These are phyloP conservation scores for Ganoderma multipileum DNA, from an alignment of 1,284 basidiomycete species.

Conservation along the genomic window DNA sequence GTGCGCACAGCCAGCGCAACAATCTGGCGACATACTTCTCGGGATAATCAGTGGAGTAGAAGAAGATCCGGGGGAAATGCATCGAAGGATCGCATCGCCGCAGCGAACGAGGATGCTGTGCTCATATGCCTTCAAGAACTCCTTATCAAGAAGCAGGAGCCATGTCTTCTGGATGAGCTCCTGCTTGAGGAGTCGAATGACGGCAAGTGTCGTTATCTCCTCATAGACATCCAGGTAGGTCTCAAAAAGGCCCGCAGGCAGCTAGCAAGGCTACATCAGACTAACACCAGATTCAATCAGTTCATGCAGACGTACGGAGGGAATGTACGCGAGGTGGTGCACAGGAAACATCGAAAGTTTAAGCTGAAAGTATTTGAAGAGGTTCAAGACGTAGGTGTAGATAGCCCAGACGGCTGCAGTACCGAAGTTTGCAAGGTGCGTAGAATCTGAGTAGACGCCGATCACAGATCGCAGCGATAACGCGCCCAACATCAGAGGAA, in stretches of 20 bases:
- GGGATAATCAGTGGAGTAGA: slow-evolving; percentile 11
- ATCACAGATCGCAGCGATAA: slow-evolving; percentile 26
- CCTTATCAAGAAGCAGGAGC: slow-evolving; percentile 33
- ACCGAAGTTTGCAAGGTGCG: slow-evolving; percentile 25
- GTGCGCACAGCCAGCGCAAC: too few species aligned
- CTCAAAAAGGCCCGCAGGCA: too few species aligned
- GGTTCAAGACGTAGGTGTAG: slow-evolving; percentile 26
- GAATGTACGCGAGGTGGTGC: too few species aligned
- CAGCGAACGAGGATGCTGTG: neutral
- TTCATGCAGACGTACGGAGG: too few species aligned
- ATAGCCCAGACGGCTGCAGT: slow-evolving; percentile 25
- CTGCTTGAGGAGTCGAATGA: slow-evolving; percentile 30
- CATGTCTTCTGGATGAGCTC: slow-evolving; percentile 39
- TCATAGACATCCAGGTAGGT: too few species aligned
- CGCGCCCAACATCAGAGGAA: slow-evolving; percentile 25
- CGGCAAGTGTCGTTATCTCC: too few species aligned
- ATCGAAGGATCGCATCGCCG: slow-evolving; percentile 1
- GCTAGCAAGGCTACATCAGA: too few species aligned
- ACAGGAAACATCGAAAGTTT: too few species aligned
- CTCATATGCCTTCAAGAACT: slow-evolving; percentile 15
- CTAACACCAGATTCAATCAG: too few species aligned
- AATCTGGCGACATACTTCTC: slow-evolving; percentile 9
- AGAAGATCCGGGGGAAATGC: slow-evolving; percentile 9
- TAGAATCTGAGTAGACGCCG: slow-evolving; percentile 31
- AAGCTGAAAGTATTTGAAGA: slow-evolving; percentile 30